Evolutionary conservation across 164 flowering plant species (phyloP).

Genomic region (Sedum album): DNA sequence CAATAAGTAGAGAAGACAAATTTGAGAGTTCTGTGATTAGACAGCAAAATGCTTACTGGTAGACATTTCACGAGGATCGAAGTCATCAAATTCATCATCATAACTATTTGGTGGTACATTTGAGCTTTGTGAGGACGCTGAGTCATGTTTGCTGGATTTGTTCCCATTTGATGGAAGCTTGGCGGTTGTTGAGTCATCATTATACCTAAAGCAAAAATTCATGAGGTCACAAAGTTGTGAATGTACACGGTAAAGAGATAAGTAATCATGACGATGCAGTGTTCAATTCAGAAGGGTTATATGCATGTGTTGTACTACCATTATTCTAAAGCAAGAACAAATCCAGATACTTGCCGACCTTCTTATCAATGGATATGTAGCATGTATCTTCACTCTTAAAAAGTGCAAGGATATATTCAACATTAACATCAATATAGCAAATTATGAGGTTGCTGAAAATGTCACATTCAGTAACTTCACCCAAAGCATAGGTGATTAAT

Average conservation of each 20-base stretch:
- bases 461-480: background rate
- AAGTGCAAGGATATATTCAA: background rate
- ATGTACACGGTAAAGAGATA: background rate
- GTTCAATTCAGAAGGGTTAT: background rate
- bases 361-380: background rate
- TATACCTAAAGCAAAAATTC: constrained; percentile 28
- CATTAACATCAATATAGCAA: background rate
- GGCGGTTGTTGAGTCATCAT: constrained; percentile 14
- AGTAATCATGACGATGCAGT: background rate
- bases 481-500: background rate
- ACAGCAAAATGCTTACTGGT: constrained; percentile 42
- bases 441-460: background rate
- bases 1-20: background rate
- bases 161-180: constrained; percentile 7
- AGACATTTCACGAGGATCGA: constrained; percentile 90
- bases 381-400: background rate
- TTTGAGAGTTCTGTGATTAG: background rate
- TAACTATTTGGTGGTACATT: constrained; percentile 29
- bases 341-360: background rate
- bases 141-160: constrained; percentile 9
- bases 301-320: background rate
- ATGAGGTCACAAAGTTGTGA: background rate
- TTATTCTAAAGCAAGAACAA: background rate
- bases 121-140: constrained; percentile 35
- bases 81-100: constrained; percentile 90